phyloP scores from a whole-genome alignment of 345 rosid species.

The Eucalyptus marginata region DNA sequence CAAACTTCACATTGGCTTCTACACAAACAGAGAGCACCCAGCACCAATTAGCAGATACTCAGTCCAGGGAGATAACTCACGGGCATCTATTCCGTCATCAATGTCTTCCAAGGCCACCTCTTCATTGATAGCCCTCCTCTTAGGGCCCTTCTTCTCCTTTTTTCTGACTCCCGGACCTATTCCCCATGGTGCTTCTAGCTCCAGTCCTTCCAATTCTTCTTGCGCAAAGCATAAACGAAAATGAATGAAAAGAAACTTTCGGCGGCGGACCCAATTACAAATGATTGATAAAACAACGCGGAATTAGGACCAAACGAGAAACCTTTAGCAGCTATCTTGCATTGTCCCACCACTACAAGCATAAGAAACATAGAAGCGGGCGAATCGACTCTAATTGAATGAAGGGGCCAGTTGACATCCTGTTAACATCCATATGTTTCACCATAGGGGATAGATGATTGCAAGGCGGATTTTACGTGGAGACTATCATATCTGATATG shows the following conservation, averaged over 20 bases:
- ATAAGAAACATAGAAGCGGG: neutral
- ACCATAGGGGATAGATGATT: no score
- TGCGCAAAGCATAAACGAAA: neutral
- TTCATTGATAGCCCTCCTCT: constrained; percentile 16
- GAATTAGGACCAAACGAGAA: neutral
- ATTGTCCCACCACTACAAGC: neutral
- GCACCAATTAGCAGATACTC: neutral
- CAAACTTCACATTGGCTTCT: neutral
- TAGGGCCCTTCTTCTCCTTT: constrained; percentile 19
- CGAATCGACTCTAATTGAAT: neutral
- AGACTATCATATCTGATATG: no score
- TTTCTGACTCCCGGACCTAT: constrained; percentile 34
- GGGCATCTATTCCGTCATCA: constrained; percentile 63
- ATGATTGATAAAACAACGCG: neutral
- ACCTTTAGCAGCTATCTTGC: neutral
- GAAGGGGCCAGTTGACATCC: neutral
- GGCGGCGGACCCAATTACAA: neutral
- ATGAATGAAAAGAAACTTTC: neutral
- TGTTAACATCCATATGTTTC: no score
- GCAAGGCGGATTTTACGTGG: no score
- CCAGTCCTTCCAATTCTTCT: neutral
- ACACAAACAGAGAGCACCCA: neutral
- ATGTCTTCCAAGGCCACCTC: constrained; percentile 26
- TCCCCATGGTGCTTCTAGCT: constrained; percentile 22
- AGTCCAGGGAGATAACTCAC: constrained; percentile 7